Percentiles rank a stretch among this genome's conserved stretches.
Conservation (phyloP, 371 early-diverging fungal genomes). For the Coemansia sp. region DNA sequence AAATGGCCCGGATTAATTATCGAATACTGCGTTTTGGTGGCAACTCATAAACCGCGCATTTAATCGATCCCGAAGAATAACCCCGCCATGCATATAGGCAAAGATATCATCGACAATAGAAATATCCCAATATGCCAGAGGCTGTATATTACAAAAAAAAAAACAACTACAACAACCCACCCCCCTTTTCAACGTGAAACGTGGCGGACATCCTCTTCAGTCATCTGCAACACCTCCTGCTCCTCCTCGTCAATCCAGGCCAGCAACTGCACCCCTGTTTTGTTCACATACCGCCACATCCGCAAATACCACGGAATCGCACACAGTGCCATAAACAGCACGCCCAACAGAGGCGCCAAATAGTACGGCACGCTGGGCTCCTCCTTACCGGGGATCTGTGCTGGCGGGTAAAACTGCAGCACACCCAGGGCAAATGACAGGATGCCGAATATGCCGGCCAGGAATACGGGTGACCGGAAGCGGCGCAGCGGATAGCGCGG, state of each 20-base stretch:
- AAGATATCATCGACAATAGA: too few species aligned
- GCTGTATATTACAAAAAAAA: too few species aligned
- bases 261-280: conserved; percentile 34
- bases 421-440: conserved; percentile 32
- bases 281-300: conserved; percentile 46
- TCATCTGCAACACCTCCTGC: conserved; percentile 34
- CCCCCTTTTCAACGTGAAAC: neutral
- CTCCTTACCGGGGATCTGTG: conserved; percentile 28
- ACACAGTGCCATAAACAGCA: conserved; percentile 44
- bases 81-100: neutral
- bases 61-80: neutral
- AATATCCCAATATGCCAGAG: too few species aligned
- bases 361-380: conserved; percentile 45
- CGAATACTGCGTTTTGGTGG: conserved; percentile 10
- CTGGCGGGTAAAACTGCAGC: conserved; percentile 49
- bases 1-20: too few species aligned
- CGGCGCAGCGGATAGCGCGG: conserved; percentile 35
- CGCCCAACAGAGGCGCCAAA: conserved; percentile 49
- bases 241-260: conserved; percentile 44
- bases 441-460: conserved; percentile 35
- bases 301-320: conserved; percentile 49
- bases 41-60: too few species aligned
- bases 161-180: neutral
- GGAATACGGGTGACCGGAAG: conserved; percentile 28
- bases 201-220: neutral